phyloP scores from a whole-genome alignment of 371 early-diverging fungal species.

The Zancudomyces culisetae region DNA sequence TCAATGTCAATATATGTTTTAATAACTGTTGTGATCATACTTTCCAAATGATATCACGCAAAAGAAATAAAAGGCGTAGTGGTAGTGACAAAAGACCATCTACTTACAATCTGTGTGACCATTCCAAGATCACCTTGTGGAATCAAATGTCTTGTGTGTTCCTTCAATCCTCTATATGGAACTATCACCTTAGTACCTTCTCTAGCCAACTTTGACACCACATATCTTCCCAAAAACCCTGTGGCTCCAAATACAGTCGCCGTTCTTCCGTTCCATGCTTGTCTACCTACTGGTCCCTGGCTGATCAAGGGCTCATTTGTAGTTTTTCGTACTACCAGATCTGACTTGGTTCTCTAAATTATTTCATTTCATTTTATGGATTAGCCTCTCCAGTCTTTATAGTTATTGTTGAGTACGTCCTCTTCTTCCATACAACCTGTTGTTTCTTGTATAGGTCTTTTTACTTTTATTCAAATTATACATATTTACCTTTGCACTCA shows the following conservation, averaged over 20 bases:
- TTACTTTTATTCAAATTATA: no score
- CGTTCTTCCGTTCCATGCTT: conserved; percentile 50
- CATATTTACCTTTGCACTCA: no score
- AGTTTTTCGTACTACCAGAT: conserved; percentile 42
- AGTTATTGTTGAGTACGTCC: no score
- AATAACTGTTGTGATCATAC: no score
- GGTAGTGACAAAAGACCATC: no score
- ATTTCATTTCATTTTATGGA: no score
- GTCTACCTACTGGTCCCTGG: conserved; percentile 51
- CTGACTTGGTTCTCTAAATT: conserved; percentile 24
- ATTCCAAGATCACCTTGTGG: conserved; percentile 89
- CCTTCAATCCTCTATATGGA: conserved; percentile 78
- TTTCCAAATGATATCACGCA: no score
- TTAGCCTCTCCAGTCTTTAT: no score
- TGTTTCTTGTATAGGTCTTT: no score
- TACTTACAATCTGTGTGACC: conserved; percentile 45
- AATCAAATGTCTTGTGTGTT: conserved; percentile 65
- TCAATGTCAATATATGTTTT: no score
- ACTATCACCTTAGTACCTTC: conserved; percentile 79
- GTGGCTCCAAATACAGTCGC: conserved; percentile 93
- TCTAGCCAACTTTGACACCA: conserved; percentile 74
- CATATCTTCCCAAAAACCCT: conserved; percentile 87
- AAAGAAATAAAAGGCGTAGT: no score
- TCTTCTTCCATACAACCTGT: no score
- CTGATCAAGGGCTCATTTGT: conserved; percentile 45